Base-by-base conservation (phyloP, 768 basidiomycete genomes). In the Agrocybe pediades region DNA sequence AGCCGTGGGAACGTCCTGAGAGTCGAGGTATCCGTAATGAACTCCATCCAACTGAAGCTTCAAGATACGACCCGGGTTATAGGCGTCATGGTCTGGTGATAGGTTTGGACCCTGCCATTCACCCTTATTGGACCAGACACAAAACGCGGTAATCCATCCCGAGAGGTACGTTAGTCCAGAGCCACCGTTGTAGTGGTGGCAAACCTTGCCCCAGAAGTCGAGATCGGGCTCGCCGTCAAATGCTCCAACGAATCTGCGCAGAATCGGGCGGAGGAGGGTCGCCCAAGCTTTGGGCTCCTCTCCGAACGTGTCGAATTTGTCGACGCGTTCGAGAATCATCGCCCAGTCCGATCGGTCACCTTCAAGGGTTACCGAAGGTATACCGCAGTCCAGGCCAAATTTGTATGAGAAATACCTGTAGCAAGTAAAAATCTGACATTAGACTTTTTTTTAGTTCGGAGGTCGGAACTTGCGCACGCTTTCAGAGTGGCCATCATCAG, bases 281-380 rank as follows among this genome's bases (percentile, higher is more conserved):
- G 53, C 60, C 58, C 60, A 64, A 23, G 56, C 56, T 26, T 26
- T 40, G 6, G 60, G 55, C 41, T 63, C 58, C 23, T 36, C 36
- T 8, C 62, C 62, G 43, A 61, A 63, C 1, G 23, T 21, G 9
- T 33, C 33, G 9, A 63, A 54, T 46, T 62, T 66, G 17, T 62
- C 62, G n/a, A 65, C 39, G 0, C 63, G 60, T 2, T 36, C 17
- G 9, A 66, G 51, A 7, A 68, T 44, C 9, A 59, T 60, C 39
- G 57, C 55, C 64, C 63, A 65, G 57, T 68, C 64, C 21, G 41
- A 42, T 26, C 57, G 58, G 5, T 57, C 57, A 3, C 63, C 65
- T 36, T 63, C 57, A 6, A 66, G 56, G 0, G 65, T 65, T 13
- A 68, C 57, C 5, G 48, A 55, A 6, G 66, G 65, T 11, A 66